Base-by-base conservation (phyloP, 257 asterid genomes). In the Lavandula angustifolia region DNA sequence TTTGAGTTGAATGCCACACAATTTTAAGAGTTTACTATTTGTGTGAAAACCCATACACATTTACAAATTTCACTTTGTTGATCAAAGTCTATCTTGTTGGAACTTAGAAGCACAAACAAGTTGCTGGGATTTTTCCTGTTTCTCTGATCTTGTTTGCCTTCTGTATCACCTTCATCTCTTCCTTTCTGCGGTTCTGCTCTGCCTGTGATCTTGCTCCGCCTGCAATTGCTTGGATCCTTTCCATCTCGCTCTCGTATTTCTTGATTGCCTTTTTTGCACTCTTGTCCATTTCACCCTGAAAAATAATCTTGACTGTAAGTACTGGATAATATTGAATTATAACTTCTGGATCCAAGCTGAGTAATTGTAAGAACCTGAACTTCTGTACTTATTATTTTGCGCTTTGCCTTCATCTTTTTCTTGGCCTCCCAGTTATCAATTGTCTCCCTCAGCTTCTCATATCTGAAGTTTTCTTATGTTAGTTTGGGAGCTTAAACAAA, bases 281-380 rank as follows among this genome's bases (percentile, higher is more conserved):
- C 69, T 69, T 80, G 76, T 90, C 88, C 78, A 85, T 44, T 79
- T 83, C 85, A 62, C 85, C 94, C 98, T 91, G 89, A 60, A 76
- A 58, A 43, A 66, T 56, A 52, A 16, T 54, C 66, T 71, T 66
- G 50, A 43, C 60, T 63, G 37, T 66, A 22, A 72, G 42, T 31
- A 32, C 18, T 34, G 38, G 44, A 59, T 72, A 51, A 52, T 63
- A 60, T 38, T 16, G 57, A 34, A 34, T 44, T 55, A 31, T 64
- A 35, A 32, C 48, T 54, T 64, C 56, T 38, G 48, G 54, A 51
- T 64, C 10, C 49, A 68, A 73, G 53, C 18, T 33, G 13, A 58
- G 6, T 54, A 46, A 46, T 62, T 38, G 60, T 48, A 72, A 22
- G 27, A 22, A 22, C 27, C 27, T 22, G 44, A 73, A 91, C 98